Percentiles rank a stretch among this genome's conserved stretches.
Conservation (phyloP, 257 asterid genomes). For the Penstemon davidsonii region DNA sequence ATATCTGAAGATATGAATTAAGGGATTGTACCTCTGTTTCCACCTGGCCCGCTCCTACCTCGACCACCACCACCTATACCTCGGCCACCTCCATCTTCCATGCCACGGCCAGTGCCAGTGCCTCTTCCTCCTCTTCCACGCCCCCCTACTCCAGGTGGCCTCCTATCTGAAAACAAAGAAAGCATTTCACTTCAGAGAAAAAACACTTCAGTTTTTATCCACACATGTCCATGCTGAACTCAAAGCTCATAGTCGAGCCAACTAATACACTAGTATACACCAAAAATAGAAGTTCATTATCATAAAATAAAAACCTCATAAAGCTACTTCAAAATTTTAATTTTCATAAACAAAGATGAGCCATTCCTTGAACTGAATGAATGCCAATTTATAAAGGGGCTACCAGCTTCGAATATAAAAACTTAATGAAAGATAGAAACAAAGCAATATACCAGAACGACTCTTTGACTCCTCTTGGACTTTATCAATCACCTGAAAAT, state of each 20-base stretch:
- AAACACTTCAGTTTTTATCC: neutral
- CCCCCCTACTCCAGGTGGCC: conserved; percentile 65
- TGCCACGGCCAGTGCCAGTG: conserved; percentile 53
- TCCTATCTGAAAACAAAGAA: conserved; percentile 45
- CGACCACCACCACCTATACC: conserved; percentile 42
- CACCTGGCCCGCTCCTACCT: conserved; percentile 50
- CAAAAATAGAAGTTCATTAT: no score
- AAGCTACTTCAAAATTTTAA: no score
- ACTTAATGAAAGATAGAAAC: neutral
- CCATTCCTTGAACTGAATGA: neutral
- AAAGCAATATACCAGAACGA: conserved; percentile 45
- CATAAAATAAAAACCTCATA: no score
- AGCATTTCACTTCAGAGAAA: neutral
- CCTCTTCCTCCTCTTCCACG: conserved; percentile 76
- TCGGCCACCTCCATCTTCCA: conserved; percentile 55
- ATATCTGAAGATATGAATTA: neutral
- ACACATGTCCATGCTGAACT: no score
- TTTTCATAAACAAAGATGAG: conserved; percentile 5
- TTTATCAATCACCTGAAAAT: conserved; percentile 62
- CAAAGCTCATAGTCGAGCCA: no score
- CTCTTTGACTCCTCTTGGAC: conserved; percentile 63
- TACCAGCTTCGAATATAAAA: no score
- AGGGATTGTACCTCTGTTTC: conserved; percentile 35
- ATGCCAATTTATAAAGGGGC: no score
- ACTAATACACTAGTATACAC: no score